A percentile compares a stretch with the other conserved stretches of the same genome.
Evolutionary conservation across 768 basidiomycete genomes (phyloP).

Genomic region (Mrakia hoshinonis): DNA sequence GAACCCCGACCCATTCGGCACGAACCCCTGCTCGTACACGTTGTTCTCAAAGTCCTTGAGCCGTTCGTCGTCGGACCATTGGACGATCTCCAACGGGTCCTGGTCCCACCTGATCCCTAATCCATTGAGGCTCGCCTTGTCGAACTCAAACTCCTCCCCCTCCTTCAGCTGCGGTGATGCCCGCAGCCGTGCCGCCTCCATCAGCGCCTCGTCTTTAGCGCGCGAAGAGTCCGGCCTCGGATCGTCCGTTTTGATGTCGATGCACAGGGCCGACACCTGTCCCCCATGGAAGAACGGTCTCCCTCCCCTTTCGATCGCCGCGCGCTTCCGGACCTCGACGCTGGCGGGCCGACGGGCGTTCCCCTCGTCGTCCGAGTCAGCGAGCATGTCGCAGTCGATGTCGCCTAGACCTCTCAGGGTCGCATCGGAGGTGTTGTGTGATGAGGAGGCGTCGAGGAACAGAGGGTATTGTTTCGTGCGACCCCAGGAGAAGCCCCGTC

Average conservation of each 20-base stretch:
- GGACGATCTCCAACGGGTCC: neutral
- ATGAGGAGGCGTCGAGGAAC: conserved; percentile 2
- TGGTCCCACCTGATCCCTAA: neutral
- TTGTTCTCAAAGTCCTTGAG: neutral
- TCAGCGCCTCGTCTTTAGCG: neutral
- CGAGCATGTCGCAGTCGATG: conserved; percentile 30
- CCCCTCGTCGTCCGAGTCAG: conserved; percentile 37
- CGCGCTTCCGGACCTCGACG: conserved; percentile 32
- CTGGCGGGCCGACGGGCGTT: conserved; percentile 33
- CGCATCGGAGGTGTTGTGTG: neutral
- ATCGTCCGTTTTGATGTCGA: neutral
- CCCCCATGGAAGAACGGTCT: conserved; percentile 35
- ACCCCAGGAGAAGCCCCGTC: conserved; percentile 35
- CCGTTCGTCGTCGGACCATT: neutral
- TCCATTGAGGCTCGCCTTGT: neutral
- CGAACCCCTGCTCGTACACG: conserved; percentile 2
- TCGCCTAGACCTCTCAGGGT: neutral
- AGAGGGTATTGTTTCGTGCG: conserved; percentile 23
- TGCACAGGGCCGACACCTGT: conserved; percentile 4
- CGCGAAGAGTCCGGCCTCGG: neutral
- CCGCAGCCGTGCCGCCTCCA: neutral
- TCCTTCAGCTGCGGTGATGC: neutral
- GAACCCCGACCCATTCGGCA: neutral
- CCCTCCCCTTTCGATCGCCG: conserved; percentile 35
- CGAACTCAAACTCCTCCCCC: neutral